Evolutionary conservation across 164 flowering plant genomes (phyloP).

Genomic region (Liriodendron chinense): DNA sequence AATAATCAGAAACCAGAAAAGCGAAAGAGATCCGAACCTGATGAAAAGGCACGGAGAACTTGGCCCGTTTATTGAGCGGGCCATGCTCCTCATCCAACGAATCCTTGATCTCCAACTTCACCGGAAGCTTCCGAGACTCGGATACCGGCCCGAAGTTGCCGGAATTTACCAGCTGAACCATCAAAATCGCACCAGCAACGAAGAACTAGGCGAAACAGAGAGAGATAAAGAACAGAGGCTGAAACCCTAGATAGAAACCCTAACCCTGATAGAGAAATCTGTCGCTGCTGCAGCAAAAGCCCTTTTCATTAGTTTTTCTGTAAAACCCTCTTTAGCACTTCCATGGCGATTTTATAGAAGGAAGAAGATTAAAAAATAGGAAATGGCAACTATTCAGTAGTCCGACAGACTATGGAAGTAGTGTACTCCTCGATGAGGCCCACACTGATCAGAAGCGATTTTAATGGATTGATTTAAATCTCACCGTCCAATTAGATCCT

Average conservation of each 20-base stretch:
- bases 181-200: constrained; percentile 16
- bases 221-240: background rate
- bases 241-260: background rate
- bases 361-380: background rate
- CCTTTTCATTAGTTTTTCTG: background rate
- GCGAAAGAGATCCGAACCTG: constrained; percentile 33
- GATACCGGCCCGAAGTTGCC: constrained; percentile 33
- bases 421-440: background rate
- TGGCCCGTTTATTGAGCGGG: constrained; percentile 48
- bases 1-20: background rate
- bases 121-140: constrained; percentile 37
- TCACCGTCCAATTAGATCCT: too few species aligned
- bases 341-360: background rate
- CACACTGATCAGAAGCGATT: too few species aligned
- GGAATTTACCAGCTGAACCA: constrained; percentile 63
- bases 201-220: background rate
- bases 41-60: constrained; percentile 21
- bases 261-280: background rate
- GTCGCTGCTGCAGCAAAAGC: background rate
- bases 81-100: constrained; percentile 49
- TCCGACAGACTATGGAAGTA: background rate
- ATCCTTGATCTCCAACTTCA: constrained; percentile 61
- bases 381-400: background rate
- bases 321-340: background rate
- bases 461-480: too few species aligned